phyloP scores from a whole-genome alignment of 371 early-diverging fungal species.

The Thermomucor indicae-seudaticae region DNA sequence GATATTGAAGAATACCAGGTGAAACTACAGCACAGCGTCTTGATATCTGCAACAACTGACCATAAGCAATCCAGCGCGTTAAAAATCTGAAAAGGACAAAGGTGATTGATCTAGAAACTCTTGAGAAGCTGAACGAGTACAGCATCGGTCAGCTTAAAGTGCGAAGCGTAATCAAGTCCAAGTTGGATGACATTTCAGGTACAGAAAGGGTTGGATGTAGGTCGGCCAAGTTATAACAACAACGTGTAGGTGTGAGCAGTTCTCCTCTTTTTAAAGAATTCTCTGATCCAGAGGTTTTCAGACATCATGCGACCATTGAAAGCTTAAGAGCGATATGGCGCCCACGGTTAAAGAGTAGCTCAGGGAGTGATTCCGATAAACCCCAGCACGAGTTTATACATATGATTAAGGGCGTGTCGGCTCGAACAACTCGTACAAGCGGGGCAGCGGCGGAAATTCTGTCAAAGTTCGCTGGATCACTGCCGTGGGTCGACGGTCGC shows the following conservation, averaged over 20 bases:
- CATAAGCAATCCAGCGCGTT: conserved; percentile 9
- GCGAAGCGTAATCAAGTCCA: conserved; percentile 56
- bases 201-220: background rate
- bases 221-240: background rate
- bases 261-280: conserved; percentile 45
- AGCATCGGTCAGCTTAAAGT: conserved; percentile 40
- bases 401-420: conserved; percentile 32
- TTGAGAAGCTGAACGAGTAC: conserved; percentile 38
- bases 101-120: conserved; percentile 36
- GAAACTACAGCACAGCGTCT: background rate
- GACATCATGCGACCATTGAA: conserved; percentile 54
- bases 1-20: conserved; percentile 60
- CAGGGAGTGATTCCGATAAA: conserved; percentile 12
- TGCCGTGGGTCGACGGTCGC: conserved; percentile 19
- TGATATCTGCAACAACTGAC: background rate
- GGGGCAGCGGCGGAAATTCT: conserved; percentile 42
- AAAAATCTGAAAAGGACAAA: conserved; percentile 27
- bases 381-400: conserved; percentile 24
- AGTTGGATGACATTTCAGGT: conserved; percentile 62
- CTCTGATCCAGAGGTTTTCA: conserved; percentile 58
- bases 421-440: conserved; percentile 31
- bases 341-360: conserved; percentile 35
- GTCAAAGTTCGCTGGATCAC: conserved; percentile 34
- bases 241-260: conserved; percentile 24
- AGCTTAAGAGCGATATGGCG: conserved; percentile 58